Conservation (phyloP, 441 rosid genomes). For the Euphorbia neoarborescens region DNA sequence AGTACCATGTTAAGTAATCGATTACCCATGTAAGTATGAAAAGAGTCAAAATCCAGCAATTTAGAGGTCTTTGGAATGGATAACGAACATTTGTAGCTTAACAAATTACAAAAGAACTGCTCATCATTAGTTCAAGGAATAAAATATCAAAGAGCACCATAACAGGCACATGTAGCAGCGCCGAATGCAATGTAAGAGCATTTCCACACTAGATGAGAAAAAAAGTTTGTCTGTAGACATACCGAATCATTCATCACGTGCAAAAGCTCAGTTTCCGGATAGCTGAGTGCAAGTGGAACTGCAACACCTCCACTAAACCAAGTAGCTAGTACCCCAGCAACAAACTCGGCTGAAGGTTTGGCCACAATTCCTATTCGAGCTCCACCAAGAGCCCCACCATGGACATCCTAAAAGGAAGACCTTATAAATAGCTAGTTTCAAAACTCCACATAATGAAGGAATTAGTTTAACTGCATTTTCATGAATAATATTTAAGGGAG, state of each 20-base stretch:
- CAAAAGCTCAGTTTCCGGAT: constrained; percentile 89
- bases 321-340: constrained; percentile 76
- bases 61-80: neutral
- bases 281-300: constrained; percentile 92
- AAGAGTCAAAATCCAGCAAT: neutral
- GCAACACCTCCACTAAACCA: constrained; percentile 96
- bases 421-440: constrained; percentile 18
- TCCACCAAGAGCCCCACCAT: constrained; percentile 53
- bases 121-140: neutral
- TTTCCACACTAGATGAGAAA: neutral
- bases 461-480: neutral
- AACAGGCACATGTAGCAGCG: neutral
- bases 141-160: neutral
- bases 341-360: constrained; percentile 91
- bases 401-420: constrained; percentile 21
- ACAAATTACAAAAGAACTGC: neutral
- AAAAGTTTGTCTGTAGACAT: constrained; percentile 20
- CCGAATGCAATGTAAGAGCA: neutral
- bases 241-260: constrained; percentile 92
- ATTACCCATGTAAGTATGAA: neutral
- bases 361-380: constrained; percentile 93
- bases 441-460: constrained; percentile 18
- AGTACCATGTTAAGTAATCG: neutral
- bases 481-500: neutral
- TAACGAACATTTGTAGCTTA: neutral